Evolutionary conservation across 2,329 filamentous ascomycete genomes (phyloP).

Genomic region (Grosmannia penicillata): DNA sequence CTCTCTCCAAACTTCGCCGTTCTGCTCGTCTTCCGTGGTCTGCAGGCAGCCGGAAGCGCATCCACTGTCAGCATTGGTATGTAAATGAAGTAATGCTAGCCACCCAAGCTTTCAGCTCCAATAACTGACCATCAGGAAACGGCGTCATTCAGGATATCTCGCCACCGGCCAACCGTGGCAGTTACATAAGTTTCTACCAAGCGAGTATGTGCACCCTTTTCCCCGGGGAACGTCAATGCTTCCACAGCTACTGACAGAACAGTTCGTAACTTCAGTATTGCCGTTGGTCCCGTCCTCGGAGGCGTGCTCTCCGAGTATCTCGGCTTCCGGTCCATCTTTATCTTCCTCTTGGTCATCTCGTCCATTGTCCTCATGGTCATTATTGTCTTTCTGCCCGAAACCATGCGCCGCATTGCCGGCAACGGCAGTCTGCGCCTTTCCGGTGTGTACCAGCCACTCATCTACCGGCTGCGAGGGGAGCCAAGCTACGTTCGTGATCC

Average conservation of each 20-base stretch:
- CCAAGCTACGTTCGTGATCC: neutral
- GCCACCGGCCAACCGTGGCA: neutral
- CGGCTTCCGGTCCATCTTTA: constrained; percentile 1
- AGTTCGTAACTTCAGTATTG: constrained; percentile 3
- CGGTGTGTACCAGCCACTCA: neutral
- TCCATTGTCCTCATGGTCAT: neutral
- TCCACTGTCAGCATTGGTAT: constrained; percentile 2
- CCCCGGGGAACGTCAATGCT: too few relatives aligned
- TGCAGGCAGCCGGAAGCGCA: constrained; percentile 1
- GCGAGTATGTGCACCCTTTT: neutral
- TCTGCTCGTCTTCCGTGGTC: neutral
- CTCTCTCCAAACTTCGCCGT: neutral
- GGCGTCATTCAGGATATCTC: constrained; percentile 2
- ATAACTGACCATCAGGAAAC: neutral
- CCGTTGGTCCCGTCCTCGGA: constrained; percentile 1
- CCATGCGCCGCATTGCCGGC: neutral
- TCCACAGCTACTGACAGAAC: neutral
- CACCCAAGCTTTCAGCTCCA: neutral
- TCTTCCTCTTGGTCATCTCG: constrained; percentile 1
- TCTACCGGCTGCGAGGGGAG: neutral
- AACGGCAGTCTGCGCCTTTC: neutral
- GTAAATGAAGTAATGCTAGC: too few relatives aligned
- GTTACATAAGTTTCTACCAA: constrained; percentile 2
- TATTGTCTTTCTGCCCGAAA: constrained; percentile 1
- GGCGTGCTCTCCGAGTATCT: neutral